These are phyloP conservation scores for Arabidopsis arenosa DNA, from an alignment of 345 rosid genomes.

Conservation along the genomic window DNA sequence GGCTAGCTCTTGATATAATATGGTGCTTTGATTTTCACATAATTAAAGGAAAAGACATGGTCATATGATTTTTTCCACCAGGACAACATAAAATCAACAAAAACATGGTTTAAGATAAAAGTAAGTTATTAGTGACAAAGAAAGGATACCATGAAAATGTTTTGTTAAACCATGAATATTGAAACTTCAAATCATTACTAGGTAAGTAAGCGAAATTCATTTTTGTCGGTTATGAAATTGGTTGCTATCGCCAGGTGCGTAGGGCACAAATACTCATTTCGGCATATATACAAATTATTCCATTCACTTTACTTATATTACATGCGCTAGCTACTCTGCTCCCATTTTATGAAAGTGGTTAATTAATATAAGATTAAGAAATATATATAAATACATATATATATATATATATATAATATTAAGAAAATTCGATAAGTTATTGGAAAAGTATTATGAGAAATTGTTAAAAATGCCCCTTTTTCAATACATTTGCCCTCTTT, in stretches of 20 bases:
- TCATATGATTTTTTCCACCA: neutral
- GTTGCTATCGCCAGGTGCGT: conserved; percentile 31
- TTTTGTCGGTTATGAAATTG: conserved; percentile 28
- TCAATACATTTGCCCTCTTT: too few relatives aligned
- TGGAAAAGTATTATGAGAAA: neutral
- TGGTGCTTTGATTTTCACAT: neutral
- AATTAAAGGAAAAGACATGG: neutral
- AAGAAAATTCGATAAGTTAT: neutral
- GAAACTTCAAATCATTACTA: neutral
- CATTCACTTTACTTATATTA: conserved; percentile 11
- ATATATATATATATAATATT: neutral
- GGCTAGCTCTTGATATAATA: too few relatives aligned
- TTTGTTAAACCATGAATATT: neutral
- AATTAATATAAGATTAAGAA: neutral
- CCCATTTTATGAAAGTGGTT: conserved; percentile 15
- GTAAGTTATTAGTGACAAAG: neutral
- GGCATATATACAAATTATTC: conserved; percentile 4
- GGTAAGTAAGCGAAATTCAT: neutral
- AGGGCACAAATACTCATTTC: conserved; percentile 31
- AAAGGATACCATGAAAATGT: neutral
- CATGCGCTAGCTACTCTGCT: conserved; percentile 31
- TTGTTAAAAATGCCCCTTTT: too few relatives aligned
- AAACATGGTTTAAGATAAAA: neutral
- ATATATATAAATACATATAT: too few relatives aligned
- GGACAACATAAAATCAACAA: neutral